These are phyloP conservation scores for Plectosphaerella sp. DNA, from an alignment of 2,329 filamentous ascomycete species.

Conservation along the genomic window DNA sequence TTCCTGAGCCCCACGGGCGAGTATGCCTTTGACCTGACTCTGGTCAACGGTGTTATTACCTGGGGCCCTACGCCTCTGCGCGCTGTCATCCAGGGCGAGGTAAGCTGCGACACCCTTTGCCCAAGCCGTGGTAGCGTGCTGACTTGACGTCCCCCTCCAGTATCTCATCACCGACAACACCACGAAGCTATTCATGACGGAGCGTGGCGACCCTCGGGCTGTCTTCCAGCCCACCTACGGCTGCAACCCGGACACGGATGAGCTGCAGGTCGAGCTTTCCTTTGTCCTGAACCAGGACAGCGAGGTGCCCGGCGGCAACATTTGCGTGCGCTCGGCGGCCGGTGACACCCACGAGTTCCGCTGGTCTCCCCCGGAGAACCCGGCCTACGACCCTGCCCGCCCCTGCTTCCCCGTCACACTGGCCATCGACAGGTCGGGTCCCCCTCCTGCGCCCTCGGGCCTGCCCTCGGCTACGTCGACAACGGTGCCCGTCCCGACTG, in stretches of 20 bases:
- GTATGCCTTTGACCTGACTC: conserved; percentile 27
- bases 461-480: conserved; percentile 8
- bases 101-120: conserved; percentile 12
- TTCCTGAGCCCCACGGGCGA: conserved; percentile 32
- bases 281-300: conserved; percentile 23
- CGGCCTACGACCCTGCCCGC: conserved; percentile 5
- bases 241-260: conserved; percentile 35
- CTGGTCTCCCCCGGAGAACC: conserved; percentile 34
- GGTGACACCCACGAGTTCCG: conserved; percentile 35
- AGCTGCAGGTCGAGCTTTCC: conserved; percentile 29
- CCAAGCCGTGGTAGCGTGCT: background rate
- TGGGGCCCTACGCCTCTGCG: conserved; percentile 10
- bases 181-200: conserved; percentile 43
- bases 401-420: conserved; percentile 2
- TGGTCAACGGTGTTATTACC: conserved; percentile 30
- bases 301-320: conserved; percentile 25
- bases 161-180: conserved; percentile 38
- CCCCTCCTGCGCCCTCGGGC: background rate
- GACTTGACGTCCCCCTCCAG: conserved; percentile 14
- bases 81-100: conserved; percentile 40
- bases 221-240: conserved; percentile 34
- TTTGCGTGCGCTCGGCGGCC: conserved; percentile 32
- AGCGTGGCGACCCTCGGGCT: conserved; percentile 35
- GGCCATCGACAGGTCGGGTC: background rate
- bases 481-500: background rate